Base-by-base conservation (phyloP, 2,329 filamentous ascomycete genomes). In the Scleromitrula shiraiana region DNA sequence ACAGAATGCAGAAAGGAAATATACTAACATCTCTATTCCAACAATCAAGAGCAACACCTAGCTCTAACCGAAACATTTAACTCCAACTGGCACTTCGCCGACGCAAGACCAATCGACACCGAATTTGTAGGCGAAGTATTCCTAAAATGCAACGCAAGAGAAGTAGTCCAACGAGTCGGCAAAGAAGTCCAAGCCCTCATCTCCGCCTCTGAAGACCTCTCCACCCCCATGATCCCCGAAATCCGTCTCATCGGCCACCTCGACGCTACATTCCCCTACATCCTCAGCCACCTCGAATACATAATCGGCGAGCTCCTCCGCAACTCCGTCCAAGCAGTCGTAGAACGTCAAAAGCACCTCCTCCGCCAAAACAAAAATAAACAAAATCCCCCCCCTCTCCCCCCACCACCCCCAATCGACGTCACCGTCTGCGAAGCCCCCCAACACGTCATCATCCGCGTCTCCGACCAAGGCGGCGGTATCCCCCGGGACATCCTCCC, bases 41-140 rank as follows among this genome's bases (percentile, higher is more conserved):
- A 7, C 17, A 14, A n/a, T 17, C 7, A n/a, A 33, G 93, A 98
- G 67, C 93, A 98, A 62, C 93, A 98, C 63, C 80, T 98, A 30
- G 89, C 93, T 8, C 76, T 98, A 15, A 95, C 90, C 4, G 90
- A 97, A 58, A 96, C 90, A 1, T 97, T 90, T 70, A 84, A 93
- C 65, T 86, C 87, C 0, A 84, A 87, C 2, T 90, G 87, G 80
- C 90, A 95, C 70, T 91, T 89, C 49, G 86, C 88, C 0, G 80
- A 88, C 53, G 84, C 83, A 32, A 47, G 53, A 19, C 26, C 42
- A 64, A 71, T 51, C 33, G 77, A 81, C 49, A 72, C 85, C 41
- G 91, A 97, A 54, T 95, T 94, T 61, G 88, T 98, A 14, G 93
- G 93, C 51, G 89, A 97, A 63, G 89, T 98, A 12, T 95, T 98